Evolutionary conservation across 169 alveolate genomes (phyloP).

Genomic region (Plasmodium relictum): DNA sequence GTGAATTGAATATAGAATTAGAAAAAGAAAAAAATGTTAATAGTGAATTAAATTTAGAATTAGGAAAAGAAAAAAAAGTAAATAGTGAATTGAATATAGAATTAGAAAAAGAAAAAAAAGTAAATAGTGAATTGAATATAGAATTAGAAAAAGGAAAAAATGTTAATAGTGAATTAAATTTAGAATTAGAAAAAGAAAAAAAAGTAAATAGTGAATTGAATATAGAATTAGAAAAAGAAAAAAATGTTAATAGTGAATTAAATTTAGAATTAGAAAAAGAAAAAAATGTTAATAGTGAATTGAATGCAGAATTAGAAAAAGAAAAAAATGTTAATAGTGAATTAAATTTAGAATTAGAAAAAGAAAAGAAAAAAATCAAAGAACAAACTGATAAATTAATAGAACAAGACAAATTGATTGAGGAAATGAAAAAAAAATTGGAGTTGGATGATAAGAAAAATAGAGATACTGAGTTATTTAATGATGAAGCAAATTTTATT

Average conservation of each 20-base stretch:
- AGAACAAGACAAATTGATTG: neutral
- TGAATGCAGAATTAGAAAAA: neutral
- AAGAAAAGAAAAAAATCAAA: constrained; percentile 1
- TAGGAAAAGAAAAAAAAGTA: neutral
- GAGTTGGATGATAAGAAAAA: neutral
- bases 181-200: constrained; percentile 22
- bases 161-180: neutral
- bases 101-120: constrained; percentile 6
- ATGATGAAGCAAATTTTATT: neutral
- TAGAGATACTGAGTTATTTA: neutral
- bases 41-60: neutral
- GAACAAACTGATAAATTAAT: constrained; percentile 2
- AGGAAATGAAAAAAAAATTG: neutral
- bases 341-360: neutral
- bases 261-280: neutral
- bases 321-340: neutral
- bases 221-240: neutral
- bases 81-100: neutral
- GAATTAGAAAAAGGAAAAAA: constrained; percentile 6
- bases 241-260: neutral
- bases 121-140: neutral
- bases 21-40: constrained; percentile 1
- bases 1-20: neutral
- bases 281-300: neutral
- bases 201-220: neutral